Conservation (phyloP, 2,329 filamentous ascomycete species). For the Penicillium polonicum region DNA sequence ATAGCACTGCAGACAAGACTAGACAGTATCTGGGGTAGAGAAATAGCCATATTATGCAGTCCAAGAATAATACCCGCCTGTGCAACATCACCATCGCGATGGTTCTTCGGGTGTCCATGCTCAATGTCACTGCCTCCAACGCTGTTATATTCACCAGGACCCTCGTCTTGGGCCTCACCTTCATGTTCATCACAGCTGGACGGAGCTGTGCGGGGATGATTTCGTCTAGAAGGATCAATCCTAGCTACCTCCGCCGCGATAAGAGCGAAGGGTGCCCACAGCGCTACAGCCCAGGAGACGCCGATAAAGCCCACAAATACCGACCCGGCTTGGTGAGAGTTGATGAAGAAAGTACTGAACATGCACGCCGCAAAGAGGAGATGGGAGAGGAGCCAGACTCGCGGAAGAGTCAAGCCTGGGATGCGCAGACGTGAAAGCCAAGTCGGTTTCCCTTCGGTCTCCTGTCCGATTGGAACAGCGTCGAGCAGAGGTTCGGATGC, state of each 20-base stretch:
- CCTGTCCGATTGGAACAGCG: slow-evolving; percentile 9
- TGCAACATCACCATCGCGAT: slow-evolving; percentile 55
- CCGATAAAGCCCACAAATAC: slow-evolving; percentile 77
- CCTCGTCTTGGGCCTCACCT: background rate
- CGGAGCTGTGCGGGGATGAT: slow-evolving; percentile 40
- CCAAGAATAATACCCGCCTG: slow-evolving; percentile 88
- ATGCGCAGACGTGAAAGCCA: slow-evolving; percentile 67
- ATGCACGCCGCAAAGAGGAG: slow-evolving; percentile 80
- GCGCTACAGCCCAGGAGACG: slow-evolving; percentile 86
- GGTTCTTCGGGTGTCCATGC: slow-evolving; percentile 29
- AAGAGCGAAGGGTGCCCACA: slow-evolving; percentile 94
- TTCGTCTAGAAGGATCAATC: slow-evolving; percentile 66
- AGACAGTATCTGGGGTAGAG: slow-evolving; percentile 85
- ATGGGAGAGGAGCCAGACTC: slow-evolving; percentile 82
- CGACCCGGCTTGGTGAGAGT: slow-evolving; percentile 68
- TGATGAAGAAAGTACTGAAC: slow-evolving; percentile 78
- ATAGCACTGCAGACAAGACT: slow-evolving; percentile 81
- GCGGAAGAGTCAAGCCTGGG: slow-evolving; percentile 78
- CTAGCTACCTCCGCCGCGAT: slow-evolving; percentile 90
- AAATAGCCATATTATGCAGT: slow-evolving; percentile 93
- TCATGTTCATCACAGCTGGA: background rate
- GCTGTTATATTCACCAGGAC: background rate
- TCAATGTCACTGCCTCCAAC: slow-evolving; percentile 24
- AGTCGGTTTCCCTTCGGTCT: slow-evolving; percentile 23
- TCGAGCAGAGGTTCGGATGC: slow-evolving; percentile 34